Conservation (phyloP, 306 rosid genomes). For the Cucurbita pepo region DNA sequence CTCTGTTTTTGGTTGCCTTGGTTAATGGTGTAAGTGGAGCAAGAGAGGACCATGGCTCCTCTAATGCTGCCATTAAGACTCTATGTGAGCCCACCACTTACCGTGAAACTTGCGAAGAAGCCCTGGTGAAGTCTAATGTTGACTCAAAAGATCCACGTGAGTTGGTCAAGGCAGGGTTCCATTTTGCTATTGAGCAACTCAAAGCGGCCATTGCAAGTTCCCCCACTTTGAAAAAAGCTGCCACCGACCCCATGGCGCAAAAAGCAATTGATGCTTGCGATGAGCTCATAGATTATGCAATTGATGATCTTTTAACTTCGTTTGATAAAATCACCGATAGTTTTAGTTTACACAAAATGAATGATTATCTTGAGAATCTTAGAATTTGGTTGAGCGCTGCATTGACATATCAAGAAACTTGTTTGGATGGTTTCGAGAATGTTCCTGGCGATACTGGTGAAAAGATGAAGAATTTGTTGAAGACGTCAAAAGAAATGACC, state of each 20-base stretch:
- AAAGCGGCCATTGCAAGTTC: constrained; percentile 16
- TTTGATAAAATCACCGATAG: too few relatives aligned
- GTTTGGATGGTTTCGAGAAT: constrained; percentile 48
- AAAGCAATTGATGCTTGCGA: constrained; percentile 41
- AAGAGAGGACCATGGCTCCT: background rate
- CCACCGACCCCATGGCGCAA: constrained; percentile 28
- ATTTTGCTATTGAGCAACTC: constrained; percentile 14
- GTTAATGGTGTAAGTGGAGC: background rate
- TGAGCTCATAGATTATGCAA: constrained; percentile 32
- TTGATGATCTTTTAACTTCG: constrained; percentile 22
- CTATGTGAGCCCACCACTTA: background rate
- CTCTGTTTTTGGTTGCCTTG: too few relatives aligned
- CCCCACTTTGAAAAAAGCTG: constrained; percentile 13
- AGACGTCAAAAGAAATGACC: constrained; percentile 31
- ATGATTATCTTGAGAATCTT: too few relatives aligned
- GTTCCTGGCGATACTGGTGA: constrained; percentile 25
- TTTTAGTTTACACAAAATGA: constrained; percentile 12
- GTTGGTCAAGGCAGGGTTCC: constrained; percentile 12
- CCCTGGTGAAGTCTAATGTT: background rate
- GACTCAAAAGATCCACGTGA: background rate
- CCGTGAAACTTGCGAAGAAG: background rate
- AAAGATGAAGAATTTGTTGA: constrained; percentile 26
- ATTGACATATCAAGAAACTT: constrained; percentile 41
- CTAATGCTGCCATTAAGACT: background rate
- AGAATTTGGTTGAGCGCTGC: constrained; percentile 26